Evolutionary conservation across 2,329 filamentous ascomycete species (phyloP).

Genomic region (Pseudofabraea citricarpa): DNA sequence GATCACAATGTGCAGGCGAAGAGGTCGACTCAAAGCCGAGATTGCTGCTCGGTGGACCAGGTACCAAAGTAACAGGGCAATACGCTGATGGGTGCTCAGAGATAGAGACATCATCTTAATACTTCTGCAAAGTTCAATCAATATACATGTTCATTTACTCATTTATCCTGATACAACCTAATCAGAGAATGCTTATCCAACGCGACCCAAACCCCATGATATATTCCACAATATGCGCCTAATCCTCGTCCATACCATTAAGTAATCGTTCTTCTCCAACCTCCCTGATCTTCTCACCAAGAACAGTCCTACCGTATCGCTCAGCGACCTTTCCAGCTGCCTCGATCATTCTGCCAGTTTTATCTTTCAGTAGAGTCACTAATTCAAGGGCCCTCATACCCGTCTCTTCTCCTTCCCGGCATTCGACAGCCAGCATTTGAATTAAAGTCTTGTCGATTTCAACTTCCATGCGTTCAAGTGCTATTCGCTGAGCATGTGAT

Average conservation of each 20-base stretch:
- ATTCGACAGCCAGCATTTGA: conserved; percentile 85
- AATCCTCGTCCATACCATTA: conserved; percentile 24
- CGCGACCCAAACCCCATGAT: too few species aligned
- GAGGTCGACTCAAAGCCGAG: too few species aligned
- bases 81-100: too few species aligned
- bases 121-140: too few species aligned
- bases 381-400: conserved; percentile 95
- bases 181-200: too few species aligned
- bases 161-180: too few species aligned
- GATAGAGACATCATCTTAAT: too few species aligned
- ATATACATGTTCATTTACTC: too few species aligned
- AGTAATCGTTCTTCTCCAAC: conserved; percentile 56
- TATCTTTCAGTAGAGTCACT: conserved; percentile 79
- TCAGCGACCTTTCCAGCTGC: conserved; percentile 85
- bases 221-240: too few species aligned
- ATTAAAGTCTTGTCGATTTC: conserved; percentile 87
- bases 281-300: conserved; percentile 89
- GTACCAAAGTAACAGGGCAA: too few species aligned
- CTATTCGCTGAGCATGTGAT: conserved; percentile 57
- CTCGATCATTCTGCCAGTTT: conserved; percentile 83
- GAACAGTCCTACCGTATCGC: conserved; percentile 72
- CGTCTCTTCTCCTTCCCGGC: conserved; percentile 84
- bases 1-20: too few species aligned
- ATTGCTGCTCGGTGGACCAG: too few species aligned
- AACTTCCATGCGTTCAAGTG: conserved; percentile 68